These are phyloP conservation scores for Yueomyces sp. DNA, from an alignment of 805 yeast species.

Conservation along the genomic window DNA sequence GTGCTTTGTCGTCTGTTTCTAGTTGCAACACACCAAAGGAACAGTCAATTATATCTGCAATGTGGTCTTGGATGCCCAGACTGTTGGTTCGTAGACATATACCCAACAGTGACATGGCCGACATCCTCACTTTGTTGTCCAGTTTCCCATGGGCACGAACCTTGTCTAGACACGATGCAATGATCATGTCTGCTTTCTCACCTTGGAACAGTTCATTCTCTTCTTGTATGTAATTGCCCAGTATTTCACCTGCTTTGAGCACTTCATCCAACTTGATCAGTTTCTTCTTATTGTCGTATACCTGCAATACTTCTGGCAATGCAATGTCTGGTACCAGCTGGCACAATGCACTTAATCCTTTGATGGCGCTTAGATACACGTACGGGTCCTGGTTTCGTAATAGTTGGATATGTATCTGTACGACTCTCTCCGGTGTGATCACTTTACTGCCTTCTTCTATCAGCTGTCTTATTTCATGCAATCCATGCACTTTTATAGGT, in stretches of 20 bases:
- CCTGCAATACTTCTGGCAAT: slow-evolving; percentile 24
- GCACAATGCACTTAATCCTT: slow-evolving; percentile 55
- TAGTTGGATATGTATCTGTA: slow-evolving; percentile 49
- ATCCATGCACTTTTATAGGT: slow-evolving; percentile 81
- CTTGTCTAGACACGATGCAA: slow-evolving; percentile 29
- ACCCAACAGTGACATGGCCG: slow-evolving; percentile 80
- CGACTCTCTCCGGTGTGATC: slow-evolving; percentile 37
- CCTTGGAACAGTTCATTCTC: slow-evolving; percentile 39
- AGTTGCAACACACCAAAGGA: slow-evolving; percentile 58
- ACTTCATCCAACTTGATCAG: slow-evolving; percentile 43
- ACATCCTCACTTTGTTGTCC: slow-evolving; percentile 64
- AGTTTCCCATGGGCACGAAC: slow-evolving; percentile 23
- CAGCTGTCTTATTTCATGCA: slow-evolving; percentile 47
- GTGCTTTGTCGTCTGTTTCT: slow-evolving; percentile 27
- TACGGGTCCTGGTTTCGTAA: slow-evolving; percentile 75
- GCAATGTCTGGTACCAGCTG: slow-evolving; percentile 29
- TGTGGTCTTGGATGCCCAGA: slow-evolving; percentile 31
- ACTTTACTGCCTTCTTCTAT: slow-evolving; percentile 37
- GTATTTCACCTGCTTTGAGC: slow-evolving; percentile 73
- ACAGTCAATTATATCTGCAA: slow-evolving; percentile 58
- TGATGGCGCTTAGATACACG: slow-evolving; percentile 72
- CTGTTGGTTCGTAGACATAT: slow-evolving; percentile 48
- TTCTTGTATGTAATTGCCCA: slow-evolving; percentile 42
- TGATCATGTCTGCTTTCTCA: slow-evolving; percentile 28
- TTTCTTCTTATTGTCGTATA: slow-evolving; percentile 26